Evolutionary conservation across 805 yeast genomes (phyloP).

Genomic region (Cyberlindnera americana): DNA sequence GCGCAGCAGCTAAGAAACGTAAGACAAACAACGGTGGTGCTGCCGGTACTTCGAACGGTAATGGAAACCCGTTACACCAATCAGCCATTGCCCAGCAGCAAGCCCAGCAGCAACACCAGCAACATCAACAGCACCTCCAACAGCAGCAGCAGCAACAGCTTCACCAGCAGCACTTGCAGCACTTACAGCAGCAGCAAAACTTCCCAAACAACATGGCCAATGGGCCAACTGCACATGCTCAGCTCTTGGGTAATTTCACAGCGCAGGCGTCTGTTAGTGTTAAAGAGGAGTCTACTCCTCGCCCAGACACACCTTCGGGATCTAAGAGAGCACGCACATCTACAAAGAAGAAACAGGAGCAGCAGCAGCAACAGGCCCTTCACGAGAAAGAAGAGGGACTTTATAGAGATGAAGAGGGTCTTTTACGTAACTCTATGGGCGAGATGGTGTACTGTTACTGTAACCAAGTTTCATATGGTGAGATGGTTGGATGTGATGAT

Average conservation of each 20-base stretch:
- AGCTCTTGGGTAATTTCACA: slow-evolving; percentile 1
- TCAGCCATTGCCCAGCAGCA: background rate
- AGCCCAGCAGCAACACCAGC: slow-evolving; percentile 1
- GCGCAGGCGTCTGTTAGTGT: background rate
- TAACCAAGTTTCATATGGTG: slow-evolving; percentile 95
- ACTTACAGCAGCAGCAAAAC: slow-evolving; percentile 3
- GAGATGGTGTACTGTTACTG: slow-evolving; percentile 96
- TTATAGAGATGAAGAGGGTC: slow-evolving; percentile 16
- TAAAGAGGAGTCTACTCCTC: slow-evolving; percentile 8
- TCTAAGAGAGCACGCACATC: slow-evolving; percentile 19
- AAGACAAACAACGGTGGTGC: slow-evolving; percentile 13
- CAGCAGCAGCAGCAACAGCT: slow-evolving; percentile 6
- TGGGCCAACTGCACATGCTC: slow-evolving; percentile 8
- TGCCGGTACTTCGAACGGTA: background rate
- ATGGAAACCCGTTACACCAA: background rate
- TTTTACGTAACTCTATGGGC: slow-evolving; percentile 27
- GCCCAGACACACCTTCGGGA: slow-evolving; percentile 22
- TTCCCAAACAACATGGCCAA: slow-evolving; percentile 6
- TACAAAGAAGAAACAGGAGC: slow-evolving; percentile 17
- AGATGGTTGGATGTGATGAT: slow-evolving; percentile 99
- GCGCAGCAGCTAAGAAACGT: slow-evolving; percentile 22
- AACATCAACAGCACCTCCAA: slow-evolving; percentile 4
- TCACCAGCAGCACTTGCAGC: slow-evolving; percentile 5
- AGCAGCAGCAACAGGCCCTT: slow-evolving; percentile 13
- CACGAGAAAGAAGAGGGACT: slow-evolving; percentile 11